A percentile compares a stretch with the other conserved stretches of the same genome.
Evolutionary conservation across 2,329 filamentous ascomycete species (phyloP).

Genomic region (Nothomitra cinnamomea): DNA sequence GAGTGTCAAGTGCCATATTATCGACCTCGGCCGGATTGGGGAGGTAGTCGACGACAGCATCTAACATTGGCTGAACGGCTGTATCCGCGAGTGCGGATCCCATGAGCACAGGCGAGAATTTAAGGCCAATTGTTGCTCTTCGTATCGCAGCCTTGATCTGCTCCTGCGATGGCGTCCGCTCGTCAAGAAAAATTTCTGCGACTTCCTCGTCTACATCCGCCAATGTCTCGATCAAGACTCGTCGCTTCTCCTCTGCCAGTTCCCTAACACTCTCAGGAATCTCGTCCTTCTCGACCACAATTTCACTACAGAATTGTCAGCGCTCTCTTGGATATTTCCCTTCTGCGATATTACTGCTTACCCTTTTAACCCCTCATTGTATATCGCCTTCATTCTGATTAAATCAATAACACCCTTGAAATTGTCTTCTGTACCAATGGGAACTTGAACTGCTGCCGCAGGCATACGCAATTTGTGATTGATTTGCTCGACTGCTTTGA

Average conservation of each 20-base stretch:
- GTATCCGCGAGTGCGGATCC: slow-evolving; percentile 91
- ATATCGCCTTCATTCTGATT: slow-evolving; percentile 80
- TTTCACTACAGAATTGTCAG: slow-evolving; percentile 33
- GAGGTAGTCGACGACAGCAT: slow-evolving; percentile 89
- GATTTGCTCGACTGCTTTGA: slow-evolving; percentile 95
- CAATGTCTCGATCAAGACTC: slow-evolving; percentile 79
- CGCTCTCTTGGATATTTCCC: slow-evolving; percentile 27
- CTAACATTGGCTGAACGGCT: slow-evolving; percentile 88
- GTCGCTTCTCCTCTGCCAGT: slow-evolving; percentile 67
- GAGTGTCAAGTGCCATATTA: slow-evolving; percentile 76
- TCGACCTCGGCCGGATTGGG: slow-evolving; percentile 81
- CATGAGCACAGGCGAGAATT: slow-evolving; percentile 93
- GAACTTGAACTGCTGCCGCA: slow-evolving; percentile 84
- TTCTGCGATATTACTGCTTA: not conserved
- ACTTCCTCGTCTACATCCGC: slow-evolving; percentile 98
- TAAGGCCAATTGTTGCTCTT: slow-evolving; percentile 69
- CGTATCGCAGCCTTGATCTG: slow-evolving; percentile 91
- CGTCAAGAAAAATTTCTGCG: slow-evolving; percentile 83
- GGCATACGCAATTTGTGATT: slow-evolving; percentile 88
- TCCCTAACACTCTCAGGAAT: slow-evolving; percentile 64
- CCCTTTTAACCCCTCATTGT: slow-evolving; percentile 58
- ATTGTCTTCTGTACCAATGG: slow-evolving; percentile 80
- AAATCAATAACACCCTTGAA: slow-evolving; percentile 89
- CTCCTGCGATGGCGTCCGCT: slow-evolving; percentile 56
- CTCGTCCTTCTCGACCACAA: slow-evolving; percentile 57